phyloP scores from a whole-genome alignment of 2,329 filamentous ascomycete genomes.

The Xylariaceae sp. region DNA sequence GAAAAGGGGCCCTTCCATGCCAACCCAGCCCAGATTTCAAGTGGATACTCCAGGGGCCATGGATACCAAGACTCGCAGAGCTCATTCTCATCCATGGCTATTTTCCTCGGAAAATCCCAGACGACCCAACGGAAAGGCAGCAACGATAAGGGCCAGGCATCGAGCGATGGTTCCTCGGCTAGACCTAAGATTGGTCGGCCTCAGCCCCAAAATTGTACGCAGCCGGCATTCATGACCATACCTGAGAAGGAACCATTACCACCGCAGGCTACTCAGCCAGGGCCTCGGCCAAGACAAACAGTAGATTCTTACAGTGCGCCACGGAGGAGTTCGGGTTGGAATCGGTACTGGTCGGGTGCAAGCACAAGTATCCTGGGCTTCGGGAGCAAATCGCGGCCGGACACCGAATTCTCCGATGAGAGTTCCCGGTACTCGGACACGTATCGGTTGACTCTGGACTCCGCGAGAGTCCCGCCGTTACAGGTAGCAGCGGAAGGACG shows the following conservation, averaged over 20 bases:
- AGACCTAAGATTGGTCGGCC: conserved; percentile 60
- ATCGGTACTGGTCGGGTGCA: conserved; percentile 70
- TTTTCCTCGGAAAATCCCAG: conserved; percentile 58
- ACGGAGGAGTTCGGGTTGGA: conserved; percentile 68
- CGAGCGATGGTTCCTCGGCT: conserved; percentile 52
- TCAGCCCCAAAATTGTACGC: conserved; percentile 44
- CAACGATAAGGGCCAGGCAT: conserved; percentile 49
- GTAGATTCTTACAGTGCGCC: conserved; percentile 38
- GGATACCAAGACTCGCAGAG: conserved; percentile 48
- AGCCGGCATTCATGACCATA: conserved; percentile 22
- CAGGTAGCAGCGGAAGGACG: conserved; percentile 52
- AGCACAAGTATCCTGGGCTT: conserved; percentile 63
- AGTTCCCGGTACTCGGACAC: conserved; percentile 53
- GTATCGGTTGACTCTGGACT: conserved; percentile 55
- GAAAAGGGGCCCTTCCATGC: conserved; percentile 47
- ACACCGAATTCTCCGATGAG: conserved; percentile 49
- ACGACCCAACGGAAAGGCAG: conserved; percentile 46
- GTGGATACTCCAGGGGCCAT: conserved; percentile 47
- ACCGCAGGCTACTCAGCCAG: conserved; percentile 22
- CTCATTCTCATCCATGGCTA: conserved; percentile 60
- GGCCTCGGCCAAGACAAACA: conserved; percentile 35
- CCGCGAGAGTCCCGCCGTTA: conserved; percentile 65
- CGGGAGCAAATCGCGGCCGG: conserved; percentile 39
- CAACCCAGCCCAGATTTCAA: conserved; percentile 40
- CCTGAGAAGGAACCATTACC: conserved; percentile 25